Conservation (phyloP, 495 filamentous ascomycete genomes). For the Sphaerosporella brunnea region DNA sequence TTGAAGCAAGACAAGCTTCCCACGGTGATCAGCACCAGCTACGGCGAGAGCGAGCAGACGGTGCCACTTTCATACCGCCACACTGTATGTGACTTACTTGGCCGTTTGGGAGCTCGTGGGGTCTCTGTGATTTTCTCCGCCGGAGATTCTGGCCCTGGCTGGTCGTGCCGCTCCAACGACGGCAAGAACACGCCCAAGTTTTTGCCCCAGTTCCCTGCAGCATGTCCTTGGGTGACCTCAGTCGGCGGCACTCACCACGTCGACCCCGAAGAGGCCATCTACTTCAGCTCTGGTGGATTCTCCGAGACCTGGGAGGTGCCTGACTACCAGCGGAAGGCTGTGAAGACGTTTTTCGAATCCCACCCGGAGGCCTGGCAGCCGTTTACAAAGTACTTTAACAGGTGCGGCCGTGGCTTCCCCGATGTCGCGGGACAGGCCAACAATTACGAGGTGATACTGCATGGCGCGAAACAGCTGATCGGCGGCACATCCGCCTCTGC, state of each 20-base stretch:
- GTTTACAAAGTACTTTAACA: slow-evolving; percentile 39
- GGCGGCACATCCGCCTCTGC: slow-evolving; percentile 28
- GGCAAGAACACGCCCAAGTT: slow-evolving; percentile 44
- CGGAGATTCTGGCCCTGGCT: slow-evolving; percentile 53
- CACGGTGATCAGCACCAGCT: slow-evolving; percentile 55
- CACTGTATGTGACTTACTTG: slow-evolving; percentile 53
- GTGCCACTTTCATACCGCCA: slow-evolving; percentile 46
- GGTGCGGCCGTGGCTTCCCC: slow-evolving; percentile 49
- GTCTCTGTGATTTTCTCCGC: slow-evolving; percentile 52
- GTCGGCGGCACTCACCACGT: slow-evolving; percentile 52
- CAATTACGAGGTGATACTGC: slow-evolving; percentile 10
- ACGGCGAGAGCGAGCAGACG: slow-evolving; percentile 47
- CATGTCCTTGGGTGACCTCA: slow-evolving; percentile 65
- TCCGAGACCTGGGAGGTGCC: slow-evolving; percentile 49
- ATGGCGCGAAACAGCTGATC: slow-evolving; percentile 3
- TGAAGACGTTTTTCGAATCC: slow-evolving; percentile 36
- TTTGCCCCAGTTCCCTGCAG: slow-evolving; percentile 50
- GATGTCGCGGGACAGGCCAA: slow-evolving; percentile 41
- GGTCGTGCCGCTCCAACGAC: slow-evolving; percentile 46
- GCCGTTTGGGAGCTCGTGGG: slow-evolving; percentile 53
- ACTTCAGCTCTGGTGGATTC: slow-evolving; percentile 53
- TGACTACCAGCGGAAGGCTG: slow-evolving; percentile 42
- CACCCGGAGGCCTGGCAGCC: slow-evolving; percentile 24
- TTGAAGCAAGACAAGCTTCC: slow-evolving; percentile 47
- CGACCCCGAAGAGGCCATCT: slow-evolving; percentile 39